Base-by-base conservation (phyloP, 2,329 filamentous ascomycete genomes). In the Leptodontidium sp. region DNA sequence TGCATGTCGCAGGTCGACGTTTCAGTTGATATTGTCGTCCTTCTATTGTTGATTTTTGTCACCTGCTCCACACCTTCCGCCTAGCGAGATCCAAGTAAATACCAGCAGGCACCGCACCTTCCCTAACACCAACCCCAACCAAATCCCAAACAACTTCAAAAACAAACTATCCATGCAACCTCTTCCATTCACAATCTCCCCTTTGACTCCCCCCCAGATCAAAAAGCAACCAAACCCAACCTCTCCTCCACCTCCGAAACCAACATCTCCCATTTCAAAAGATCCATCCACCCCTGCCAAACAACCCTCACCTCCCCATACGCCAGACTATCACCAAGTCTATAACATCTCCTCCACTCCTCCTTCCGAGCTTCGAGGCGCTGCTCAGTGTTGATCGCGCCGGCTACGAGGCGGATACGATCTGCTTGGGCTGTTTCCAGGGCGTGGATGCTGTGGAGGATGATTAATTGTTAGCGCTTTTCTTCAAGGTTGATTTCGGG, bases 221-320 rank as follows among this genome's bases (percentile, higher is more conserved):
- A 62, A 50, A 59, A 9, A 4, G 57, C 57, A 43, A 59, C 26
- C 59, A 62, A 35, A 12, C 59, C 59, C 24, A 26, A 45, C 59
- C 59, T n/a, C 26, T 62, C 59, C 43, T 52, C 43, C 1, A 62
- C 59, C 17, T 38, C 43, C 43, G 26, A 49, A 49, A 49, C 45
- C 43, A 49, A 9, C 32, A 55, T 53, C 35, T 64, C 61, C 17
- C 24, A 55, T 24, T n/a, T 45, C 49, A 64, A 55, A 45, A 59
- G 38, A 1, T 59, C 50, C 32, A 32, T 38, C 53, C 38, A 65
- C 9, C 52, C 62, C 50, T 29, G 24, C 62, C 52, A 43, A 26
- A 43, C 38, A 24, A 14, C 9, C 24, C 50, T 57, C 35, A 43
- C 21, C 6, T 47, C 62, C 4, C 35, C 49, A 50, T 15, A 6